Evolutionary conservation across 192 early-diverging fungal species (phyloP).

Genomic region (Anaeromyces robustus): DNA sequence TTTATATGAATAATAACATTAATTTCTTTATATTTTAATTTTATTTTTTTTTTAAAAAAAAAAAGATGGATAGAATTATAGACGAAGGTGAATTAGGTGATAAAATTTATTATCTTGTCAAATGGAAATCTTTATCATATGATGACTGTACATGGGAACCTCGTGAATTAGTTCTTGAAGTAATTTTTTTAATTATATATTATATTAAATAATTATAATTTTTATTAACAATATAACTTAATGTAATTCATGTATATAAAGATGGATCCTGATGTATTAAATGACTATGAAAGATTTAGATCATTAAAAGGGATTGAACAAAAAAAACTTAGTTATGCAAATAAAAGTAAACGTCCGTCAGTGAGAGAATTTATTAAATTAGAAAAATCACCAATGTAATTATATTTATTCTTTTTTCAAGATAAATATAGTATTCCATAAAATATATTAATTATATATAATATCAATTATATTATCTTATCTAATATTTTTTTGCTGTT

Average conservation of each 20-base stretch:
- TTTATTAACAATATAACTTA: no score
- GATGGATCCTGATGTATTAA: neutral
- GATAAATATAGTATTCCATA: no score
- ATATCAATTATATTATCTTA: no score
- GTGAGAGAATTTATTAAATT: neutral
- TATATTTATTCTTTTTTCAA: no score
- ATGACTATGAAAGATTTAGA: neutral
- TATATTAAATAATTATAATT: no score
- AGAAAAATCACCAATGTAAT: neutral
- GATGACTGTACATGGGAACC: slow-evolving; percentile 83
- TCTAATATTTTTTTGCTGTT: no score
- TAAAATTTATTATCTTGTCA: slow-evolving; percentile 74
- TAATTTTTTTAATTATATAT: neutral
- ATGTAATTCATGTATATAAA: no score
- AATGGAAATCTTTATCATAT: slow-evolving; percentile 82
- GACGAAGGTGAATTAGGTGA: slow-evolving; percentile 2
- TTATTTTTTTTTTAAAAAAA: neutral
- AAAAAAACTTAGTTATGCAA: neutral
- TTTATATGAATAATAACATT: no score
- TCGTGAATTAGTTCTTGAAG: neutral
- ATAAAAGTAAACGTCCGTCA: neutral
- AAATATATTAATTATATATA: no score
- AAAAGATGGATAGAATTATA: neutral
- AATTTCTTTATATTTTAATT: no score
- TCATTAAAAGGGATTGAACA: neutral